Evolutionary conservation across 352 stramenopile species (phyloP).

Genomic region (Poterioochromonas sp.): DNA sequence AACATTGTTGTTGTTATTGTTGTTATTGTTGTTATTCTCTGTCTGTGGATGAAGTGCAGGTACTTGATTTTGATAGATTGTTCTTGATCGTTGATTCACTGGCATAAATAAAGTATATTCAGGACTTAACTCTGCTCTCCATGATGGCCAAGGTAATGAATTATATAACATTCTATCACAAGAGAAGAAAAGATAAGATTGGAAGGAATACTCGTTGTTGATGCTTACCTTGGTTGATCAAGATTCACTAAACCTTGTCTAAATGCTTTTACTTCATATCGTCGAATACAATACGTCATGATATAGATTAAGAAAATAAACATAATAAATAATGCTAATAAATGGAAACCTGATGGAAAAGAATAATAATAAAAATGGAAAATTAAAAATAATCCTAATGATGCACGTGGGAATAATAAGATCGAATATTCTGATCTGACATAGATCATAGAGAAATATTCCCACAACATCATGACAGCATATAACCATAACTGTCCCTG

Average conservation of each 20-base stretch:
- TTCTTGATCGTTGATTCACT: neutral
- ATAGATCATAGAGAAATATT: slow-evolving; percentile 54
- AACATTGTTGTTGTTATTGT: no score
- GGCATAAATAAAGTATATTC: slow-evolving; percentile 32
- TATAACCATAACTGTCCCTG: slow-evolving; percentile 47
- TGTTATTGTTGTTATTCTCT: no score
- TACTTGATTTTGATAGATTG: slow-evolving; percentile 13
- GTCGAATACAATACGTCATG: slow-evolving; percentile 49
- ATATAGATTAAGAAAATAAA: slow-evolving; percentile 45
- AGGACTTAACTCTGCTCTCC: slow-evolving; percentile 9
- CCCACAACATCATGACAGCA: slow-evolving; percentile 52
- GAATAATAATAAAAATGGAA: slow-evolving; percentile 59
- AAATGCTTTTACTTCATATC: slow-evolving; percentile 44
- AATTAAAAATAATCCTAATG: slow-evolving; percentile 48
- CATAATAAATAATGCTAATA: slow-evolving; percentile 48
- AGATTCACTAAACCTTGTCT: slow-evolving; percentile 43
- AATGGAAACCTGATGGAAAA: slow-evolving; percentile 53
- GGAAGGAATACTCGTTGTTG: neutral
- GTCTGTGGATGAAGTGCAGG: neutral
- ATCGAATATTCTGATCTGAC: slow-evolving; percentile 39
- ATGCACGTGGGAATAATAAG: slow-evolving; percentile 49
- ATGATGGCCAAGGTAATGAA: slow-evolving; percentile 28
- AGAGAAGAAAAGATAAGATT: neutral
- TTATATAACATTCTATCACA: slow-evolving; percentile 26
- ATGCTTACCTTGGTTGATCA: slow-evolving; percentile 35